A percentile compares a stretch with the other conserved stretches of the same genome.
phyloP scores from a whole-genome alignment of 1,284 basidiomycete genomes.

The Cutaneotrichosporon cavernicola region DNA sequence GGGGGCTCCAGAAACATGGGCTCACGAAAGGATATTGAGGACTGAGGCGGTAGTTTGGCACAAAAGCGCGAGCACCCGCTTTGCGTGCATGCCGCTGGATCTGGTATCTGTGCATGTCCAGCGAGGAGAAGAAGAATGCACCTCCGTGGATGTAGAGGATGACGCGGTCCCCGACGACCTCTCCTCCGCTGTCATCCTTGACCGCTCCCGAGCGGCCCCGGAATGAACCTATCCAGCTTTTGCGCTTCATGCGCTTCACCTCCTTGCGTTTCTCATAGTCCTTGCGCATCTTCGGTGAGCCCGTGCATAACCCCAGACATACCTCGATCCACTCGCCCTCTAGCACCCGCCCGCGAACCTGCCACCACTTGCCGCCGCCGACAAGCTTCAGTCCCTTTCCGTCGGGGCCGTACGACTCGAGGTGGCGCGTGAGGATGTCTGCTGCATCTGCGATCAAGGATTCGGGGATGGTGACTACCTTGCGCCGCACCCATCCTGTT shows the following conservation, averaged over 20 bases:
- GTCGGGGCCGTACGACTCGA: constrained; percentile 39
- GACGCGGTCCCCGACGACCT: constrained; percentile 47
- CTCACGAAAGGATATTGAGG: constrained; percentile 95
- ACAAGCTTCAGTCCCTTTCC: constrained; percentile 54
- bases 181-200: constrained; percentile 40
- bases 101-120: constrained; percentile 61
- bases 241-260: constrained; percentile 2
- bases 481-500: constrained; percentile 47
- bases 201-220: constrained; percentile 16
- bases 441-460: constrained; percentile 43
- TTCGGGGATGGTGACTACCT: constrained; percentile 49
- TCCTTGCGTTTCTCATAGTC: constrained; percentile 43
- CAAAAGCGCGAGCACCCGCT: constrained; percentile 74
- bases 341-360: constrained; percentile 70
- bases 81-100: constrained; percentile 86
- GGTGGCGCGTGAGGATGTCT: constrained; percentile 46
- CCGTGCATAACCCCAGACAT: constrained; percentile 16
- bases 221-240: constrained; percentile 4
- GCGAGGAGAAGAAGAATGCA: constrained; percentile 51
- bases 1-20: constrained; percentile 45
- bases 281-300: constrained; percentile 49
- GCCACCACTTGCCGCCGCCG: constrained; percentile 94
- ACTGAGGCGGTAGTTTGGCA: constrained; percentile 80
- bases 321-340: constrained; percentile 83
- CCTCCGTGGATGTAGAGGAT: constrained; percentile 54